phyloP scores from a whole-genome alignment of 2,329 filamentous ascomycete species.

The Venturia aucupariae region DNA sequence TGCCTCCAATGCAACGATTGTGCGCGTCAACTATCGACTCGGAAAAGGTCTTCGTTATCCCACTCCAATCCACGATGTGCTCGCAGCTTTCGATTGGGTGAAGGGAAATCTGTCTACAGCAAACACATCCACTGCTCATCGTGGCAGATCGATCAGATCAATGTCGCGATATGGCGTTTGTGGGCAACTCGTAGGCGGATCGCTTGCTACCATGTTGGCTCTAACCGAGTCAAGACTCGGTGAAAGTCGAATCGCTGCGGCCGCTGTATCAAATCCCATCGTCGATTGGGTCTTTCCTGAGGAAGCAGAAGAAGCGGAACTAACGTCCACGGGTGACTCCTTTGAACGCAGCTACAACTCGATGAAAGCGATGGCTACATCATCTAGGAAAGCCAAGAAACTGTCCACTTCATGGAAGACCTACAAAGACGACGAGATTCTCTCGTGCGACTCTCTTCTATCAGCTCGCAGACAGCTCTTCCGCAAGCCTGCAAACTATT shows the following conservation, averaged over 20 bases:
- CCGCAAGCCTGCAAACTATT: constrained; percentile 32
- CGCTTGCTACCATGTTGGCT: constrained; percentile 39
- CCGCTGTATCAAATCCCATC: constrained; percentile 38
- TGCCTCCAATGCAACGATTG: constrained; percentile 31
- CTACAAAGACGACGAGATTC: constrained; percentile 20
- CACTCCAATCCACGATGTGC: constrained; percentile 38
- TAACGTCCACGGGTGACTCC: neutral
- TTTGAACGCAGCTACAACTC: neutral
- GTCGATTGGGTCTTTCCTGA: constrained; percentile 39
- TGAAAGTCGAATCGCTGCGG: constrained; percentile 33
- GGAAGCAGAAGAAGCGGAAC: constrained; percentile 17
- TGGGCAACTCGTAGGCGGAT: constrained; percentile 40
- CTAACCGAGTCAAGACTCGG: constrained; percentile 38
- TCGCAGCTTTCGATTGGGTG: constrained; percentile 40
- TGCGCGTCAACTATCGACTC: constrained; percentile 38
- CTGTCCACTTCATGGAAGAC: constrained; percentile 24
- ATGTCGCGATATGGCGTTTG: constrained; percentile 30
- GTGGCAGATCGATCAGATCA: neutral
- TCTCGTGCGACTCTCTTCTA: constrained; percentile 25
- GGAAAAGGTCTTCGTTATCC: constrained; percentile 31
- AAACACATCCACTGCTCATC: neutral
- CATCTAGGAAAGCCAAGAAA: constrained; percentile 16
- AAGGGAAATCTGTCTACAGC: constrained; percentile 26
- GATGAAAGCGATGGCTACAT: constrained; percentile 14
- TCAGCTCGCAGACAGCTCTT: constrained; percentile 32